phyloP scores from a whole-genome alignment of 2,329 filamentous ascomycete genomes.

The Pyrenophora graminea region DNA sequence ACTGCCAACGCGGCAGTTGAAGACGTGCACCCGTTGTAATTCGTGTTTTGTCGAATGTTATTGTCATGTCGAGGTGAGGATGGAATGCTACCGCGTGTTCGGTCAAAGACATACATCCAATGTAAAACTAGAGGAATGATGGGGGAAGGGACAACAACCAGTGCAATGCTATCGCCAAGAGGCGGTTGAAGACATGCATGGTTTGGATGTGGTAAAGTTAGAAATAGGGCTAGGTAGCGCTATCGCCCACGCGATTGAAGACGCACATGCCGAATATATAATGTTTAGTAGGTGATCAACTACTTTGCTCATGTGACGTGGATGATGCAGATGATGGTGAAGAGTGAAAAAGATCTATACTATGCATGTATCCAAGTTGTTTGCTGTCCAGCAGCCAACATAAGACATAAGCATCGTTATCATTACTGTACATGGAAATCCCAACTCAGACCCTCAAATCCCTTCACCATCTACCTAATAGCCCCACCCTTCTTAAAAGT shows the following conservation, averaged over 20 bases:
- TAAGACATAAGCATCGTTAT: not conserved
- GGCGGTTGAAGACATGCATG: conserved; percentile 23
- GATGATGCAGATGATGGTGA: not conserved
- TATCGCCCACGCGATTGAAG: conserved; percentile 8
- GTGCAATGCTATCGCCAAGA: conserved; percentile 20
- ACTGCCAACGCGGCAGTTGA: conserved; percentile 15
- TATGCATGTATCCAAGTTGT: not conserved
- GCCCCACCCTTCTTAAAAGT: conserved; percentile 60
- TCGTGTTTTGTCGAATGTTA: not conserved
- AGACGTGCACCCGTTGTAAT: conserved; percentile 4
- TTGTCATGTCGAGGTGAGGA: not conserved
- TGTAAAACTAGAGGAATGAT: not conserved
- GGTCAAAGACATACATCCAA: conserved; percentile 34
- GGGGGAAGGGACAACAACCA: not conserved
- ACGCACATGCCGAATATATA: conserved; percentile 9
- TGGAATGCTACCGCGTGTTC: conserved; percentile 33
- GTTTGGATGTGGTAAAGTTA: not conserved
- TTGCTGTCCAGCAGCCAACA: conserved; percentile 8
- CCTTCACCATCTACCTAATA: conserved; percentile 55
- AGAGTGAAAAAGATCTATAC: not conserved
- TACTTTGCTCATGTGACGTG: not conserved
- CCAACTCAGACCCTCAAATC: too few relatives aligned
- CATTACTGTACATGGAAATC: not conserved
- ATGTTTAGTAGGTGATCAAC: not conserved
- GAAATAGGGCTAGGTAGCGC: conserved; percentile 5